Percentiles rank a stretch among this genome's conserved stretches.
These are phyloP conservation scores for Chrysosporium keratinophilum DNA, from an alignment of 2,329 filamentous ascomycete species.

Conservation along the genomic window DNA sequence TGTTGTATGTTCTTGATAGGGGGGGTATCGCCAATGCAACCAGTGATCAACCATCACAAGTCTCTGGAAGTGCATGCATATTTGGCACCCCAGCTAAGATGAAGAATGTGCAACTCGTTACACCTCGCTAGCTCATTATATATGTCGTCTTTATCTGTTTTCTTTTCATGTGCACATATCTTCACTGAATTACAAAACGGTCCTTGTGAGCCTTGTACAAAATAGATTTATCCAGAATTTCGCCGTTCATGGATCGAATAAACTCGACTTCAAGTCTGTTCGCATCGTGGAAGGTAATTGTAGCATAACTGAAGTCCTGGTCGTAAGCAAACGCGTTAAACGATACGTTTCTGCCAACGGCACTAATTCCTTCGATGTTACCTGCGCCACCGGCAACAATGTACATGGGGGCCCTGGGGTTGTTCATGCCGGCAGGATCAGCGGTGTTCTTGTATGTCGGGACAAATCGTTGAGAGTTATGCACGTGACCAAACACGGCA, in stretches of 20 bases:
- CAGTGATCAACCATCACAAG: no score
- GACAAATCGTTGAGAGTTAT: neutral
- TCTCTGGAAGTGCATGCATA: no score
- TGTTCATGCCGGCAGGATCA: neutral
- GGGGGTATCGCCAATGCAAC: no score
- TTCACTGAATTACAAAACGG: neutral
- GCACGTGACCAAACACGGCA: neutral
- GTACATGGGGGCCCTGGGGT: neutral
- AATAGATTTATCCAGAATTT: neutral
- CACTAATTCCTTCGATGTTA: neutral
- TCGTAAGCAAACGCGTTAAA: neutral
- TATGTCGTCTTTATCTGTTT: neutral
- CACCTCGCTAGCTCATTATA: neutral
- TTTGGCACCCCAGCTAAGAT: no score
- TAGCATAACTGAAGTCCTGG: neutral
- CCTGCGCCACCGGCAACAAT: conserved; percentile 3
- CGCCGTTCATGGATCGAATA: neutral
- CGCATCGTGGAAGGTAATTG: neutral
- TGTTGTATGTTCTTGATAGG: no score
- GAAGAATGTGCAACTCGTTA: no score
- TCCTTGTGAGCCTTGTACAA: conserved; percentile 2
- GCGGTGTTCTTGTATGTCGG: neutral
- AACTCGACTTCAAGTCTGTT: neutral
- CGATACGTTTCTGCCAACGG: neutral
- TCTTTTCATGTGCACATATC: neutral